Evolutionary conservation across 164 flowering plant genomes (phyloP).

Genomic region (Vitis labrusca): DNA sequence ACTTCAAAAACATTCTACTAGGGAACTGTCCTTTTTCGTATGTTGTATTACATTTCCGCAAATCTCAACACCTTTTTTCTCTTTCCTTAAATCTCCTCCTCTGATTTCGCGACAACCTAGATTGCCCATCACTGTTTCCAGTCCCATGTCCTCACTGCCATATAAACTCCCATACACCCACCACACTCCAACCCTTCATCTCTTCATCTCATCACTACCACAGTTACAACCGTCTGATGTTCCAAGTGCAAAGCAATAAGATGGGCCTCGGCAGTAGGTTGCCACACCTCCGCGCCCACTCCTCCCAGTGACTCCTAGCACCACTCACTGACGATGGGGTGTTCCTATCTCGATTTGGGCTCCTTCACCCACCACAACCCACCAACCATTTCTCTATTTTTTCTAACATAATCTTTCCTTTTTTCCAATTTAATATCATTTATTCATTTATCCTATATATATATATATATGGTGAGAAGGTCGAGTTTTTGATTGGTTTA

Average conservation of each 20-base stretch:
- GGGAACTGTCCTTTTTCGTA: too few relatives aligned
- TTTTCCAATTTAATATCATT: background rate
- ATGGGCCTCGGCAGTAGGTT: background rate
- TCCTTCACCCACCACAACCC: slow-evolving; percentile 36
- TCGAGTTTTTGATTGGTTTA: background rate
- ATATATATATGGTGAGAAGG: background rate
- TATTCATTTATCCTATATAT: background rate
- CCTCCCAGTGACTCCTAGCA: slow-evolving; percentile 1
- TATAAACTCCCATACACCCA: too few relatives aligned
- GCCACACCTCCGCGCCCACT: background rate
- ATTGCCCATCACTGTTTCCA: too few relatives aligned
- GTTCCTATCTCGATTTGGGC: slow-evolving; percentile 15
- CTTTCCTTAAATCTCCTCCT: too few relatives aligned
- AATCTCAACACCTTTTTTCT: too few relatives aligned
- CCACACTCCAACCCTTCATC: too few relatives aligned
- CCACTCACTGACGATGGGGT: slow-evolving; percentile 54
- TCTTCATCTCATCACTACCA: too few relatives aligned
- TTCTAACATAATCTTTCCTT: background rate
- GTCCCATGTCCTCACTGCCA: too few relatives aligned
- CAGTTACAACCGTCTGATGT: background rate
- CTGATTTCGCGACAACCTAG: too few relatives aligned
- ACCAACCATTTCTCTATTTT: slow-evolving; percentile 23
- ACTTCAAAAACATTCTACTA: too few relatives aligned
- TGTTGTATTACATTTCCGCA: too few relatives aligned
- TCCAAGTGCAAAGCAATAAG: background rate